A percentile compares a stretch with the other conserved stretches of the same genome.
These are phyloP conservation scores for Epichloe gansuensis DNA, from an alignment of 2,329 filamentous ascomycete species.

Conservation along the genomic window DNA sequence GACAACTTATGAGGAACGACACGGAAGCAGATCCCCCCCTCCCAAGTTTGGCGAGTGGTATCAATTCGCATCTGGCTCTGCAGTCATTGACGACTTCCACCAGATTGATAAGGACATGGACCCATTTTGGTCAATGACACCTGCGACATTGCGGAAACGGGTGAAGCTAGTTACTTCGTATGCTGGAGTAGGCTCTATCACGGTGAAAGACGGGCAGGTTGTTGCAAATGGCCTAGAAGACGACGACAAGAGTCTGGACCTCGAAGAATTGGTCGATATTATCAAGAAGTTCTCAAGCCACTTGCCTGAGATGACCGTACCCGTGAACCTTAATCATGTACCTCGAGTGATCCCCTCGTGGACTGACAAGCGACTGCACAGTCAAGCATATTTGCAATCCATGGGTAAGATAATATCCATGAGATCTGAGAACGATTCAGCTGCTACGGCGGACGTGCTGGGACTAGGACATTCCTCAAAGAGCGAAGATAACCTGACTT, in stretches of 20 bases:
- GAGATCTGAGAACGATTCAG: slow-evolving; percentile 10
- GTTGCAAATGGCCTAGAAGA: slow-evolving; percentile 22
- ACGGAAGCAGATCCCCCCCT: slow-evolving; percentile 57
- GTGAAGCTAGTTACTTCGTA: slow-evolving; percentile 27
- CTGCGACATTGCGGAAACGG: slow-evolving; percentile 52
- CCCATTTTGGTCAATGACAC: slow-evolving; percentile 66
- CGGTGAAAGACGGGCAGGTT: slow-evolving; percentile 53
- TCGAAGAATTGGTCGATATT: slow-evolving; percentile 46
- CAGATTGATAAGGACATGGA: slow-evolving; percentile 62
- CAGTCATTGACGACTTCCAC: slow-evolving; percentile 68
- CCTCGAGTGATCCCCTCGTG: slow-evolving; percentile 38
- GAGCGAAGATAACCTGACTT: neutral
- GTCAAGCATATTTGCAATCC: slow-evolving; percentile 13
- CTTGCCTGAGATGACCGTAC: slow-evolving; percentile 71
- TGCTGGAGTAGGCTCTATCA: slow-evolving; percentile 33
- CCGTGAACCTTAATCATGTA: slow-evolving; percentile 56
- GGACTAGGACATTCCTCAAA: neutral
- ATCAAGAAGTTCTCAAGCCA: slow-evolving; percentile 57
- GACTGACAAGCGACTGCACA: slow-evolving; percentile 33
- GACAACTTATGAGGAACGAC: slow-evolving; percentile 35
- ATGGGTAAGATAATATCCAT: slow-evolving; percentile 18
- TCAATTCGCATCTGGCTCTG: slow-evolving; percentile 58
- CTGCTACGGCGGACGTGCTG: neutral
- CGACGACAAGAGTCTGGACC: slow-evolving; percentile 19
- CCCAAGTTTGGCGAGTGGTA: slow-evolving; percentile 80